Evolutionary conservation across 768 basidiomycete species (phyloP).

Genomic region (Calocybe gangraenosa): DNA sequence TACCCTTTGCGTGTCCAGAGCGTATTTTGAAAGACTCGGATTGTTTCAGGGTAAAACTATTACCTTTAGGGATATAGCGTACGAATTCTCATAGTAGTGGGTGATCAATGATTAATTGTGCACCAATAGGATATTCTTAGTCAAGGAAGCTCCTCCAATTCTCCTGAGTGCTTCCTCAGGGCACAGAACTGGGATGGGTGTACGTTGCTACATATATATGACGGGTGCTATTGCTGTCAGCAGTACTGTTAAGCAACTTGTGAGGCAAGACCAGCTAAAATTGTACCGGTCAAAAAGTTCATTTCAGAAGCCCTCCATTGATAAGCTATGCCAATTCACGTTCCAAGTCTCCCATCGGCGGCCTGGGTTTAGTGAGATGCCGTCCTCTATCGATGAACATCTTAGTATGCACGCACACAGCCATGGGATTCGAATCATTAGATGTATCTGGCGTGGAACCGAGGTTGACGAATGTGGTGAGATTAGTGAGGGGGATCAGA

Average conservation of each 20-base stretch:
- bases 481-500: conserved; percentile 20
- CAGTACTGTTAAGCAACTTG: background rate
- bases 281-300: too few relatives aligned
- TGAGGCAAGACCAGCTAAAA: too few relatives aligned
- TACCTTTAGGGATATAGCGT: background rate
- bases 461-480: conserved; percentile 23
- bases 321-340: conserved; percentile 1
- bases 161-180: background rate
- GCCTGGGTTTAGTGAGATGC: background rate
- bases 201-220: background rate
- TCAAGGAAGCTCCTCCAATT: conserved; percentile 1
- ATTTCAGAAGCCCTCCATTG: background rate
- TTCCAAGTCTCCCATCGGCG: conserved; percentile 3
- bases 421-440: conserved; percentile 3
- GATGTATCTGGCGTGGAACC: conserved; percentile 19
- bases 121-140: conserved; percentile 4
- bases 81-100: conserved; percentile 3
- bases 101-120: conserved; percentile 7
- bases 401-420: background rate
- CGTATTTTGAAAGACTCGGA: background rate
- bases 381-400: background rate
- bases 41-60: background rate
- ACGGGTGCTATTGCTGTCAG: background rate
- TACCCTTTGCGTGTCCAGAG: conserved; percentile 2
- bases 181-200: background rate